Evolutionary conservation across 2,329 filamentous ascomycete species (phyloP).

Genomic region (Neopestalotiopsis rosae): DNA sequence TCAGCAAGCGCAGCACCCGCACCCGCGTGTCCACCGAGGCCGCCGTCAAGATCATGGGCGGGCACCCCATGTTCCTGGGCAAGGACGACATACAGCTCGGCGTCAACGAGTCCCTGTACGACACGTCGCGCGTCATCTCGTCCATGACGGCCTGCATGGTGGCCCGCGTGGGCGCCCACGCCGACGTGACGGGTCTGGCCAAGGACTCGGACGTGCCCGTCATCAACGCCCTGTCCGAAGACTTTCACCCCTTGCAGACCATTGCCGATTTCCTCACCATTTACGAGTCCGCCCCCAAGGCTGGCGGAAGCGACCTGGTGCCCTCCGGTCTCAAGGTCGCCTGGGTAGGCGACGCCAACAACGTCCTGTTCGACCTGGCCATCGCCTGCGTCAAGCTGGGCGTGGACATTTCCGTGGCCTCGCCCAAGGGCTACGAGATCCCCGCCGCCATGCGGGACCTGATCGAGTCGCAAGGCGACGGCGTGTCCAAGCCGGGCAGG

Average conservation of each 20-base stretch:
- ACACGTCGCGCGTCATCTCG: conserved; percentile 91
- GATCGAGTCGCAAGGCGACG: conserved; percentile 68
- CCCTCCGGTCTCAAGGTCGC: conserved; percentile 87
- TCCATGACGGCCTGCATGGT: conserved; percentile 88
- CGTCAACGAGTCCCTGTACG: conserved; percentile 93
- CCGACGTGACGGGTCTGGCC: conserved; percentile 74
- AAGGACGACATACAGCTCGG: conserved; percentile 96
- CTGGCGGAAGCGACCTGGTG: conserved; percentile 55
- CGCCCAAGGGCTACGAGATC: conserved; percentile 84
- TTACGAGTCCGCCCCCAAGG: conserved; percentile 65
- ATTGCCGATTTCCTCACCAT: conserved; percentile 95
- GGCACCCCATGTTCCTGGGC: conserved; percentile 94
- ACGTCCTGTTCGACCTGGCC: conserved; percentile 92
- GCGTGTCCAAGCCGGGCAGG: conserved; percentile 64
- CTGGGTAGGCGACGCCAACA: conserved; percentile 97
- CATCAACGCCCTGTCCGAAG: conserved; percentile 86
- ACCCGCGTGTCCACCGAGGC: conserved; percentile 94
- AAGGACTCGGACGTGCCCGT: conserved; percentile 78
- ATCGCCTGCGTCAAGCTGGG: conserved; percentile 88
- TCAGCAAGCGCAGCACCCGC: conserved; percentile 93
- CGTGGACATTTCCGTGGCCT: conserved; percentile 84
- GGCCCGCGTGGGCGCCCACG: conserved; percentile 77
- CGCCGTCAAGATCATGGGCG: conserved; percentile 85
- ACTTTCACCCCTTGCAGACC: conserved; percentile 92
- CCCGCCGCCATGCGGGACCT: conserved; percentile 74